phyloP scores from a whole-genome alignment of 768 basidiomycete genomes.

The Serendipita indica region DNA sequence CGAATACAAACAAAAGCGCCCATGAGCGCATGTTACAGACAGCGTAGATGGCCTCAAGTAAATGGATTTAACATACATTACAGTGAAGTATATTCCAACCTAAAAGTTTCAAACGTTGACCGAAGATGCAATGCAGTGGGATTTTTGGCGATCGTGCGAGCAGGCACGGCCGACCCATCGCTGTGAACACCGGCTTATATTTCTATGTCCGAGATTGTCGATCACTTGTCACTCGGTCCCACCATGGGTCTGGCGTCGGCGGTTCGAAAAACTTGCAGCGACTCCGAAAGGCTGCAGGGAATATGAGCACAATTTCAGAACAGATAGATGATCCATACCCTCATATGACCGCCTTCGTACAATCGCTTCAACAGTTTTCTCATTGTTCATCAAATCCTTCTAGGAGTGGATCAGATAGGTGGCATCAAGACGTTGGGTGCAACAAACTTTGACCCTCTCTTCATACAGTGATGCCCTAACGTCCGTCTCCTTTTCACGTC shows the following conservation, averaged over 20 bases:
- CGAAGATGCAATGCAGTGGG: too few species aligned
- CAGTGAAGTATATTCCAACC: too few species aligned
- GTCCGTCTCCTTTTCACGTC: slow-evolving; percentile 25
- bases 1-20: too few species aligned
- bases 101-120: too few species aligned
- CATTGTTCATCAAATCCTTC: slow-evolving; percentile 63
- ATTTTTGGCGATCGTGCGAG: too few species aligned
- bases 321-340: slow-evolving; percentile 31
- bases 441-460: slow-evolving; percentile 55
- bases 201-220: not conserved
- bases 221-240: slow-evolving; percentile 13
- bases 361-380: slow-evolving; percentile 56
- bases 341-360: slow-evolving; percentile 54
- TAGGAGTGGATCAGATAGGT: slow-evolving; percentile 20
- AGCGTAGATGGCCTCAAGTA: too few species aligned
- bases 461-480: slow-evolving; percentile 41
- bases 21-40: too few species aligned
- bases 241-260: slow-evolving; percentile 25
- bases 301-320: slow-evolving; percentile 13
- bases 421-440: not conserved
- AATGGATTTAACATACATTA: too few species aligned
- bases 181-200: too few species aligned
- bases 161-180: too few species aligned
- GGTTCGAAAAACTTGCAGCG: slow-evolving; percentile 70
- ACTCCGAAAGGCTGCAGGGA: slow-evolving; percentile 48